These are phyloP conservation scores for Hypholoma sublateritium DNA, from an alignment of 768 basidiomycete species.

Conservation along the genomic window DNA sequence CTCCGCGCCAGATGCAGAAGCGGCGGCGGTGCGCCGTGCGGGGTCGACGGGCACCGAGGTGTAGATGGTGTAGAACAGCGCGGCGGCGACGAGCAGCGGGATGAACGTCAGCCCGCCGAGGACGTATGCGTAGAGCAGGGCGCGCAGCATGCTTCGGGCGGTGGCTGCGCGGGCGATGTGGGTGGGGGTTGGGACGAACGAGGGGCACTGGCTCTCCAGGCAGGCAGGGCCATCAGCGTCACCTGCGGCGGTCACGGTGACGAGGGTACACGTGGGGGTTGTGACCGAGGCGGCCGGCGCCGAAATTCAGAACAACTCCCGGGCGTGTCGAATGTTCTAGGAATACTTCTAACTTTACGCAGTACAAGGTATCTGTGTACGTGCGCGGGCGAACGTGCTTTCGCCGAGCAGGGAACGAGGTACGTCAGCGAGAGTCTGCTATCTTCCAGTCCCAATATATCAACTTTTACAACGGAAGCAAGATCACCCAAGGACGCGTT, in stretches of 20 bases:
- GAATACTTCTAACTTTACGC: no score
- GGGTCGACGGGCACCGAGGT: conserved; percentile 82
- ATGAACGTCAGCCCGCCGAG: conserved; percentile 90
- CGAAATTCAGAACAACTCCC: background rate
- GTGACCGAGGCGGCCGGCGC: background rate
- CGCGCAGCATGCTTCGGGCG: conserved; percentile 57
- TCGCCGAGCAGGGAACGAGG: no score
- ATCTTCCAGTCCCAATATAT: no score
- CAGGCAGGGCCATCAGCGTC: conserved; percentile 1
- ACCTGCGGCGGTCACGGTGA: conserved; percentile 15
- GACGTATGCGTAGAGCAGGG: conserved; percentile 80
- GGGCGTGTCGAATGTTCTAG: background rate
- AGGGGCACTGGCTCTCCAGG: conserved; percentile 4
- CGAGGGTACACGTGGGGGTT: conserved; percentile 20
- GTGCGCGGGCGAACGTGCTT: no score
- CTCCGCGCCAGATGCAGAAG: conserved; percentile 17
- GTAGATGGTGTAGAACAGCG: conserved; percentile 69
- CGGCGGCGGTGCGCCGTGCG: conserved; percentile 31
- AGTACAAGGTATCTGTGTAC: no score
- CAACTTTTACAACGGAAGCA: no score
- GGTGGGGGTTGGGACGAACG: conserved; percentile 9
- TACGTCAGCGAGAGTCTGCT: no score
- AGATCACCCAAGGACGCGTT: no score
- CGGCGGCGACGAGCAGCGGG: conserved; percentile 64
- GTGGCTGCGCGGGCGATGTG: conserved; percentile 8